A percentile compares a stretch with the other conserved stretches of the same genome.
phyloP scores from a whole-genome alignment of 2,329 filamentous ascomycete genomes.

The Cadophora malorum region DNA sequence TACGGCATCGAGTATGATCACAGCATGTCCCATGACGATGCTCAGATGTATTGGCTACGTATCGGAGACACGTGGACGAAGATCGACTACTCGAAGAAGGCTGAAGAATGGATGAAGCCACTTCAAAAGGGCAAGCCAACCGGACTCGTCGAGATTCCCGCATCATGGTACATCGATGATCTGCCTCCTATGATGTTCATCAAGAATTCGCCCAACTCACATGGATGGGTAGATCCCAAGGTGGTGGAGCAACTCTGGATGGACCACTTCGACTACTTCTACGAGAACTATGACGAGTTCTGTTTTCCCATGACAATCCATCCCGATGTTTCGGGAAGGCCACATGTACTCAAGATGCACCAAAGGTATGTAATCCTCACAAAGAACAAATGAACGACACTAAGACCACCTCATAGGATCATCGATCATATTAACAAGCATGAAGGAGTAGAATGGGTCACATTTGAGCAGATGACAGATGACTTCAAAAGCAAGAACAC shows the following conservation, averaged over 20 bases:
- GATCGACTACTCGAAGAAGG: constrained; percentile 69
- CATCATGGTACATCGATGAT: constrained; percentile 66
- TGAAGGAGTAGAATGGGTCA: constrained; percentile 68
- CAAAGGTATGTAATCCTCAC: constrained; percentile 71
- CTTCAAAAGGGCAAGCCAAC: constrained; percentile 64
- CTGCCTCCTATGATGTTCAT: constrained; percentile 76
- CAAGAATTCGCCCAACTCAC: constrained; percentile 68
- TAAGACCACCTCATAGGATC: constrained; percentile 70
- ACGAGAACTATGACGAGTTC: constrained; percentile 78
- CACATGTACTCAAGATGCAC: constrained; percentile 76
- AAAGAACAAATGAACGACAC: constrained; percentile 57
- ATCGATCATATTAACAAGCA: constrained; percentile 73
- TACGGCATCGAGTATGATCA: constrained; percentile 77
- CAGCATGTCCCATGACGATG: constrained; percentile 70
- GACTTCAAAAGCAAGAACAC: constrained; percentile 73
- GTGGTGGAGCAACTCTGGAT: constrained; percentile 51
- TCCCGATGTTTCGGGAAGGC: constrained; percentile 74
- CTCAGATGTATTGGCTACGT: constrained; percentile 67
- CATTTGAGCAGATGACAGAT: constrained; percentile 74
- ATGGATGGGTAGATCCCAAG: constrained; percentile 61
- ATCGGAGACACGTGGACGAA: constrained; percentile 71
- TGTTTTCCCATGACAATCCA: constrained; percentile 81
- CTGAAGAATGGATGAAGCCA: constrained; percentile 71
- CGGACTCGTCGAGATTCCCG: constrained; percentile 71
- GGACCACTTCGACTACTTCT: constrained; percentile 76